These are phyloP conservation scores for Cinnamomum chago DNA, from an alignment of 164 flowering plant genomes.

Conservation along the genomic window DNA sequence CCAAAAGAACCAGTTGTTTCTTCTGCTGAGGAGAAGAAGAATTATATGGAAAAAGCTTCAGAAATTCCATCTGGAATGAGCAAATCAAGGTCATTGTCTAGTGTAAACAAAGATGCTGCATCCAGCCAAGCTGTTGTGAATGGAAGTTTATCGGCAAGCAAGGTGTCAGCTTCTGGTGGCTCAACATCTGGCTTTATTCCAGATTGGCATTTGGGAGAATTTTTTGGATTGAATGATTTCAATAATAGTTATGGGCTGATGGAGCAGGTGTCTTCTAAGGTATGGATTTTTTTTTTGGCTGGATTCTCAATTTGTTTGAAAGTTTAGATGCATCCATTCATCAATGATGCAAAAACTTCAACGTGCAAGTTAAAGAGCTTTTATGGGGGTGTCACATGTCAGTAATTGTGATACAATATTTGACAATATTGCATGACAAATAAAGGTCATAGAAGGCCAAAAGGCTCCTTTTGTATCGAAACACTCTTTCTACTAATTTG, in stretches of 20 bases:
- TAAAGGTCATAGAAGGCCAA: too few species aligned
- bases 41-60: slow-evolving; percentile 24
- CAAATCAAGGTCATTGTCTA: slow-evolving; percentile 12
- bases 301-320: too few species aligned
- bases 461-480: too few species aligned
- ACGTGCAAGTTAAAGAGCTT: too few species aligned
- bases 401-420: too few species aligned
- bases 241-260: slow-evolving; percentile 40
- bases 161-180: slow-evolving; percentile 43
- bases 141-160: slow-evolving; percentile 23
- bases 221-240: slow-evolving; percentile 51
- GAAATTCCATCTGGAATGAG: slow-evolving; percentile 16
- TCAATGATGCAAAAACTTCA: too few species aligned
- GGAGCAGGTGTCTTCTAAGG: slow-evolving; percentile 76
- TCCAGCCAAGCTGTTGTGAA: slow-evolving; percentile 27
- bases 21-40: slow-evolving; percentile 34
- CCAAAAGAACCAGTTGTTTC: slow-evolving; percentile 39
- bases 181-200: slow-evolving; percentile 42
- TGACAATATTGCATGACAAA: too few species aligned
- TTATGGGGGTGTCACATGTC: too few species aligned
- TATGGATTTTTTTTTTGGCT: slow-evolving; percentile 16
- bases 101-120: slow-evolving; percentile 19
- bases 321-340: too few species aligned
- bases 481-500: too few species aligned
- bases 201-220: slow-evolving; percentile 77